Evolutionary conservation across 2,329 filamentous ascomycete species (phyloP), one percentile per base, ranked within the genome.

Genomic region (Sclerotiophoma versabilis): DNA sequence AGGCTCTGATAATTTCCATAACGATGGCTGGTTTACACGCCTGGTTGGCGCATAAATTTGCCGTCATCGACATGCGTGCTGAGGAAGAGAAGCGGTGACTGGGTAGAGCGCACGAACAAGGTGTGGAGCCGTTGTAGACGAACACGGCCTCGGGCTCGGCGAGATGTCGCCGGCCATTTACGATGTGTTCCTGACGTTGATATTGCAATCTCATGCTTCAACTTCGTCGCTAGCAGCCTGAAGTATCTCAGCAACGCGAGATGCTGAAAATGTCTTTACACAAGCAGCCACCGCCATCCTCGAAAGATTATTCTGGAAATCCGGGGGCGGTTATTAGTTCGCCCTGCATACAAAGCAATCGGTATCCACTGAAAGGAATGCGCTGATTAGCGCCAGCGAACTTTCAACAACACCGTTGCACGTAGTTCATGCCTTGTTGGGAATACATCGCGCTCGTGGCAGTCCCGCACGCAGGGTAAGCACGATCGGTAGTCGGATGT

Each of bases 251-350:
- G 38, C n/a, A 46, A 20, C 17, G 26, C 11, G 6, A 9, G 27
- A 47, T 26, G 17, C 19, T 17, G 19, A 26, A 20, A 22, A 29
- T 17, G 22, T 22, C 20, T 43, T 30, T 46, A 23, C 39, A n/a
- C 41, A 41, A 36, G 27, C 34, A 54, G 39, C 50, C 36, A 22
- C 26, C 25, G 22, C 20, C 32, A 27, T 49, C 49, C 34, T 54
- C 45, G 39, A 54, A 49, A 5, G 19, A 19, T 45, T 39, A 27
- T 41, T 22, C 10, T 54, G 45, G 39, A 41, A 23, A 54, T 54
- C 51, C 51, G 51, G 51, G 50, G 45, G 41, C 45, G 51, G 41
- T 54, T 54, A 23, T 54, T 41, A 45, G 51, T 44, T 46, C 45
- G 30, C 51, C 51, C 51, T 49, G 51, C 51, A 54, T 42, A 45